phyloP scores from a whole-genome alignment of 192 early-diverging fungal genomes.

The Entophlyctis helioformis region DNA sequence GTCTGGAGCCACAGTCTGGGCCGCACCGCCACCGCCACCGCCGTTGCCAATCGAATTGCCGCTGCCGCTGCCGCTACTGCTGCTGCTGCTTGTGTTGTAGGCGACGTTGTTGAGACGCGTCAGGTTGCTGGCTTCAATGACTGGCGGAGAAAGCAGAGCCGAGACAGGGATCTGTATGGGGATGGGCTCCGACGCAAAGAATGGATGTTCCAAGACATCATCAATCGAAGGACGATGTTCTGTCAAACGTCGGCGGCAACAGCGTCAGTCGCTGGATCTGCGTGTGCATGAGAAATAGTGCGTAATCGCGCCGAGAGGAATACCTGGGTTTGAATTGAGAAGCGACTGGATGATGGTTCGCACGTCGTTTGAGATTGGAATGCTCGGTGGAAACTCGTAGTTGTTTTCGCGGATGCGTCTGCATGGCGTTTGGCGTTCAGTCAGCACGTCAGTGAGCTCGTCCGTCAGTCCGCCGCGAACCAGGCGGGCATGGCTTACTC shows the following conservation, averaged over 20 bases:
- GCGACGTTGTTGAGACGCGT: neutral
- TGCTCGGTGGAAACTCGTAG: slow-evolving; percentile 60
- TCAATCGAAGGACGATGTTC: slow-evolving; percentile 28
- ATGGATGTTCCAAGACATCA: slow-evolving; percentile 32
- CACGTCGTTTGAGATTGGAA: slow-evolving; percentile 45
- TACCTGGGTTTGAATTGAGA: slow-evolving; percentile 46
- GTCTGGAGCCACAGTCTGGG: no score
- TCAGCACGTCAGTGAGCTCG: no score
- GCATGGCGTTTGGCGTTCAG: neutral
- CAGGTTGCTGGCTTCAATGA: no score
- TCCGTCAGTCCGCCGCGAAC: no score
- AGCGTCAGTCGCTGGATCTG: no score
- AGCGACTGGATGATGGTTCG: slow-evolving; percentile 56
- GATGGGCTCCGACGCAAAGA: slow-evolving; percentile 21
- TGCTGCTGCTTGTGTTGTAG: no score
- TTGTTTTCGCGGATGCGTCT: slow-evolving; percentile 57
- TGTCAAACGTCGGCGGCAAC: no score
- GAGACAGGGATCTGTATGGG: slow-evolving; percentile 22
- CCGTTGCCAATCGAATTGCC: no score
- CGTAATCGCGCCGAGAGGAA: neutral
- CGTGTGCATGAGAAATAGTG: no score
- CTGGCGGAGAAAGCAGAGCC: slow-evolving; percentile 14
- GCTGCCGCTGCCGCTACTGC: no score
- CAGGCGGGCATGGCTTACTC: slow-evolving; percentile 38
- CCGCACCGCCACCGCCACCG: no score